Conservation (phyloP, 148 eudicot species). For the Rhododendron simsii region DNA sequence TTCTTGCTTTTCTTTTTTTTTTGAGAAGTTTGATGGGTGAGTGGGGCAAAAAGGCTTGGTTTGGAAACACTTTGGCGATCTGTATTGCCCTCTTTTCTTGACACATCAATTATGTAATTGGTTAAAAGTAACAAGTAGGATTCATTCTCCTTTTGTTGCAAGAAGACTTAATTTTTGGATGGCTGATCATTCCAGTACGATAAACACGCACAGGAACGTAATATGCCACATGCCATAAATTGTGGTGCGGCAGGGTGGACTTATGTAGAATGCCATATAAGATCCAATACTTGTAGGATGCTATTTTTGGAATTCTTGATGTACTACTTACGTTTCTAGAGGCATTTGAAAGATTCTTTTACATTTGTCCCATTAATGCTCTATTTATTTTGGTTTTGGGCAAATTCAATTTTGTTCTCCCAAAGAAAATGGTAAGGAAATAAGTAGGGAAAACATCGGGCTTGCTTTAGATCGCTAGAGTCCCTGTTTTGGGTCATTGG, state of each 20-base stretch:
- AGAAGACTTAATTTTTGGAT: background rate
- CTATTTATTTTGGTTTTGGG: background rate
- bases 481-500: background rate
- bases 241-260: background rate
- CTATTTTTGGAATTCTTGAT: background rate
- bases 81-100: background rate
- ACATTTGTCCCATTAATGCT: background rate
- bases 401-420: background rate
- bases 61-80: background rate
- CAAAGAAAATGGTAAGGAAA: background rate
- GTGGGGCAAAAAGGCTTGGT: background rate
- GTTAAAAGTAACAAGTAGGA: background rate
- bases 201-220: background rate
- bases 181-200: background rate
- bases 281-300: background rate
- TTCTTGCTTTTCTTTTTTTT: background rate
- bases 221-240: background rate
- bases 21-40: background rate
- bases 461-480: background rate
- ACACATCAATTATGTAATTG: background rate
- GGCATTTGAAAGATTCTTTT: background rate
- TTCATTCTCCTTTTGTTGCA: background rate
- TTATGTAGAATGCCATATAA: background rate
- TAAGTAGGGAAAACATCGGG: background rate
- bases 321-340: background rate